A percentile compares a stretch with the other conserved stretches of the same genome.
These are phyloP conservation scores for Termitomyces sp. DNA, from an alignment of 768 basidiomycete genomes.

Conservation along the genomic window DNA sequence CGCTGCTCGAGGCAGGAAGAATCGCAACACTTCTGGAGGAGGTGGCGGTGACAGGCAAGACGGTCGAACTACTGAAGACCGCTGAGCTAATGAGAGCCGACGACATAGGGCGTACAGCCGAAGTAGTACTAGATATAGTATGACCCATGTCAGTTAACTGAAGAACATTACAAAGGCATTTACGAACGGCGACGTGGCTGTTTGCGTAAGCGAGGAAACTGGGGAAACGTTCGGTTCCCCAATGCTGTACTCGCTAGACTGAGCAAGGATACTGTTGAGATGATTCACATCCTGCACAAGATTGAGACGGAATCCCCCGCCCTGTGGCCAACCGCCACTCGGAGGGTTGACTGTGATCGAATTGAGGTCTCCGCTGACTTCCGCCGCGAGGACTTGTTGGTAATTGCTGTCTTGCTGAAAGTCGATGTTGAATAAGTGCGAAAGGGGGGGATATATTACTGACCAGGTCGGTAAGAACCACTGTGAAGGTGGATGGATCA, in stretches of 20 bases:
- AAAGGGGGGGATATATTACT: conserved; percentile 9
- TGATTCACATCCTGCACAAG: conserved; percentile 49
- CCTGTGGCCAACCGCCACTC: conserved; percentile 63
- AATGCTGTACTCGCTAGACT: conserved; percentile 61
- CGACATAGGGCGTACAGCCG: conserved; percentile 9
- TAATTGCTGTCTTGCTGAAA: conserved; percentile 30
- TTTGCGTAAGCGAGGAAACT: conserved; percentile 12
- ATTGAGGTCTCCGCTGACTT: conserved; percentile 47
- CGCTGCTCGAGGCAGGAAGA: not conserved
- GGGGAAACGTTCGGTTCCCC: conserved; percentile 19
- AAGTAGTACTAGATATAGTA: conserved; percentile 8
- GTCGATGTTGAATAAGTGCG: not conserved
- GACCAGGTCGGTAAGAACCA: conserved; percentile 64
- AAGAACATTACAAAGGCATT: not conserved
- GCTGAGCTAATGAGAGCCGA: not conserved
- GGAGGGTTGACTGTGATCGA: conserved; percentile 47
- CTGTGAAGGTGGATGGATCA: conserved; percentile 67
- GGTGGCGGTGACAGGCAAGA: not conserved
- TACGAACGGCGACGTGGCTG: conserved; percentile 20
- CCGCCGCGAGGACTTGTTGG: conserved; percentile 49
- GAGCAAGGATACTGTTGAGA: conserved; percentile 58
- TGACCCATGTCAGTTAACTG: not conserved
- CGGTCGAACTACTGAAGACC: not conserved
- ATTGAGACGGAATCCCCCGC: conserved; percentile 67
- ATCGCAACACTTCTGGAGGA: not conserved